phyloP scores from a whole-genome alignment of 2,329 filamentous ascomycete species.

The Sclerotinia sclerotiorum region DNA sequence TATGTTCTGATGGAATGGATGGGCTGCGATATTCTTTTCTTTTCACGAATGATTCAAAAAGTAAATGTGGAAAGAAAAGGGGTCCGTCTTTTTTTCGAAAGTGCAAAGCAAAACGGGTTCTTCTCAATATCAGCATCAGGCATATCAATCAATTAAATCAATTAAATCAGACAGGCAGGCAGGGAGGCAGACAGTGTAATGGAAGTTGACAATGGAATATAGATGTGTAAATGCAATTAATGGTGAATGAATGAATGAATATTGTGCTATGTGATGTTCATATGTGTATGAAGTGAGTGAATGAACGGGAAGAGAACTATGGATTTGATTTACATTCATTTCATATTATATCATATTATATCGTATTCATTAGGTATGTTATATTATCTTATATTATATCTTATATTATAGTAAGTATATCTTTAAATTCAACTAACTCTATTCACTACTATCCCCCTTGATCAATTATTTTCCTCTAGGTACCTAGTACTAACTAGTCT shows the following conservation, averaged over 20 bases:
- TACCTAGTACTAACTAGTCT: too few relatives aligned
- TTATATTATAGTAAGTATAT: too few relatives aligned
- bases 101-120: constrained; percentile 11
- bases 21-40: constrained; percentile 23
- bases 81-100: neutral
- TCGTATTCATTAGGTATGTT: too few relatives aligned
- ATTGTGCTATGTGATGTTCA: neutral
- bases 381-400: too few relatives aligned
- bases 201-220: neutral
- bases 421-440: too few relatives aligned
- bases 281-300: neutral
- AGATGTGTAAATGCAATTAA: neutral
- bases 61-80: constrained; percentile 17
- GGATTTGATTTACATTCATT: too few relatives aligned
- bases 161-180: neutral
- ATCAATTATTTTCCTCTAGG: too few relatives aligned
- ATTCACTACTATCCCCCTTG: too few relatives aligned
- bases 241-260: neutral
- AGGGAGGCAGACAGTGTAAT: neutral
- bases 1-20: constrained; percentile 13
- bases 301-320: neutral
- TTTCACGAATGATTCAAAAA: constrained; percentile 36
- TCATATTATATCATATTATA: too few relatives aligned
- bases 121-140: constrained; percentile 3
- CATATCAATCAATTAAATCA: constrained; percentile 5